Conservation (phyloP, 441 rosid species). For the Populus hybrid region DNA sequence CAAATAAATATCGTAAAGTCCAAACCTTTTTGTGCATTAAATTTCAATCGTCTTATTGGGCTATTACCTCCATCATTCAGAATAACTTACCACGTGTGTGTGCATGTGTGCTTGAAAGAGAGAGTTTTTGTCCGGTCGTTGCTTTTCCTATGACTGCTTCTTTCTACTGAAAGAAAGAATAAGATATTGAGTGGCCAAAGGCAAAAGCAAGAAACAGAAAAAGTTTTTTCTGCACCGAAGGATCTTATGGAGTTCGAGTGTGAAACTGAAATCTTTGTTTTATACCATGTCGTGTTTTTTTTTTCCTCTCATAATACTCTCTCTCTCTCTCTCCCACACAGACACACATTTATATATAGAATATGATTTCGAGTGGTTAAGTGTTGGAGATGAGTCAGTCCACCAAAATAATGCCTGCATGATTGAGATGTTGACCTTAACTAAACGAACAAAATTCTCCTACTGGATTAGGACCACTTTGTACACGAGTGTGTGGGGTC, state of each 20-base stretch:
- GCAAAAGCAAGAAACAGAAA: slow-evolving; percentile 29
- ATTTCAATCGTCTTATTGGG: neutral
- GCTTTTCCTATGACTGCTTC: slow-evolving; percentile 11
- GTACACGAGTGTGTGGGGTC: slow-evolving; percentile 58
- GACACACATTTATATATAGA: neutral
- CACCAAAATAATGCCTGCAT: slow-evolving; percentile 51
- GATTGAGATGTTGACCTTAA: slow-evolving; percentile 62
- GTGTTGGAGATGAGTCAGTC: slow-evolving; percentile 34
- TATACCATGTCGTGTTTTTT: slow-evolving; percentile 25
- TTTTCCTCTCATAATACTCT: neutral
- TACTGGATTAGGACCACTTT: slow-evolving; percentile 33
- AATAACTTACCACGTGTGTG: slow-evolving; percentile 18
- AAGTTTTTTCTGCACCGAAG: slow-evolving; percentile 3
- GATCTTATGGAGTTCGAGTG: slow-evolving; percentile 26
- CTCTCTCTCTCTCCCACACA: slow-evolving; percentile 19
- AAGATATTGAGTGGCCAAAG: slow-evolving; percentile 33
- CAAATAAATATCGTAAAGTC: neutral
- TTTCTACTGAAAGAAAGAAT: slow-evolving; percentile 7
- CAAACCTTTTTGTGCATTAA: neutral
- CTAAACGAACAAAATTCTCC: slow-evolving; percentile 33
- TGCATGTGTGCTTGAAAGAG: slow-evolving; percentile 11
- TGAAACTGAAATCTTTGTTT: slow-evolving; percentile 44
- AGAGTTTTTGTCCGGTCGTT: slow-evolving; percentile 19
- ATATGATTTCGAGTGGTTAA: slow-evolving; percentile 20
- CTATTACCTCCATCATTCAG: neutral